A percentile compares a stretch with the other conserved stretches of the same genome.
Conservation (phyloP, 2,329 filamentous ascomycete genomes). For the Penicillium palitans region DNA sequence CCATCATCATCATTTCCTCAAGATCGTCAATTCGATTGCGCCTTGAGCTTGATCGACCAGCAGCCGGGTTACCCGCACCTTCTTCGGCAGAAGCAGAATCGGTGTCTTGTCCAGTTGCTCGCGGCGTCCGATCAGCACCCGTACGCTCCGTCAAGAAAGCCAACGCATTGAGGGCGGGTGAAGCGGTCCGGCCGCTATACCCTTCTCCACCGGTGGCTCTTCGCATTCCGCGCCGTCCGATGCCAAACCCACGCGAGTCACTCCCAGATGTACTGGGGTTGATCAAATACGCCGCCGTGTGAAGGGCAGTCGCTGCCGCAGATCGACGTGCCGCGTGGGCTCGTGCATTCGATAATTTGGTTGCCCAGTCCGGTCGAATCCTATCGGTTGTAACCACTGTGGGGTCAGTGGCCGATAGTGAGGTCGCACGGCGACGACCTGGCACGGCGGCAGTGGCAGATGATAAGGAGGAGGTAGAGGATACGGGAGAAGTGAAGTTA, state of each 20-base stretch:
- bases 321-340: conserved; percentile 82
- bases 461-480: conserved; percentile 77
- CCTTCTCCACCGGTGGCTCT: conserved; percentile 40
- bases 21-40: conserved; percentile 76
- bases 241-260: conserved; percentile 55
- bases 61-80: conserved; percentile 35
- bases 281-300: conserved; percentile 92
- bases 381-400: conserved; percentile 90
- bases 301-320: conserved; percentile 88
- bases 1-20: conserved; percentile 98
- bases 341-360: conserved; percentile 80
- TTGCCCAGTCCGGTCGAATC: conserved; percentile 90
- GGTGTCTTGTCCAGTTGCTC: conserved; percentile 35
- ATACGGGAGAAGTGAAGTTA: conserved; percentile 69
- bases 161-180: conserved; percentile 47
- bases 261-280: conserved; percentile 50
- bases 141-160: conserved; percentile 50
- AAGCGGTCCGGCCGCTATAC: conserved; percentile 35
- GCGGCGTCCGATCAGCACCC: conserved; percentile 32
- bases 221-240: conserved; percentile 56
- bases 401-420: conserved; percentile 77
- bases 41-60: conserved; percentile 55
- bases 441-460: conserved; percentile 50
- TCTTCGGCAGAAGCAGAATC: conserved; percentile 41
- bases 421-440: conserved; percentile 61